Percentiles rank a stretch among this genome's conserved stretches.
Conservation (phyloP, 148 eudicot species). For the Hydrangea macrophylla region DNA sequence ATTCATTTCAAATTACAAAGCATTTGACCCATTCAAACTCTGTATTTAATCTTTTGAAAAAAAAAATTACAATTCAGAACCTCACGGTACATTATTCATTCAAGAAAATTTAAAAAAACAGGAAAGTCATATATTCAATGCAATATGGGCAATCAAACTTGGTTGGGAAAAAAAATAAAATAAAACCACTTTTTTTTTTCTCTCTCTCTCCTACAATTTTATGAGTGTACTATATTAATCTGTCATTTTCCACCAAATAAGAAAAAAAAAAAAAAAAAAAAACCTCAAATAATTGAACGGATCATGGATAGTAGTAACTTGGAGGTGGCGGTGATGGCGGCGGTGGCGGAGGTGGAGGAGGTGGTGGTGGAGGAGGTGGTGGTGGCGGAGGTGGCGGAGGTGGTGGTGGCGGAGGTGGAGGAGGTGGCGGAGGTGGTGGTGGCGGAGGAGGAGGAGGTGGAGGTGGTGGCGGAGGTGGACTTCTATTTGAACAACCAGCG, state of each 20-base stretch:
- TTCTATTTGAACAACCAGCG: slow-evolving; percentile 27
- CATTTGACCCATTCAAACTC: no score
- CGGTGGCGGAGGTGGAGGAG: slow-evolving; percentile 3
- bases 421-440: not conserved
- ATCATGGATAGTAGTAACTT: slow-evolving; percentile 2
- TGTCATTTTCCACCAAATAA: not conserved
- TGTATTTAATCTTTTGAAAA: no score
- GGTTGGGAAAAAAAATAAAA: not conserved
- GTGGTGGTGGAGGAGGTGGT: slow-evolving; percentile 2
- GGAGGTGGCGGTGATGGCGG: not conserved
- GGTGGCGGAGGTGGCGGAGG: no score
- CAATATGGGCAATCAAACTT: not conserved
- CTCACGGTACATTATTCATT: no score
- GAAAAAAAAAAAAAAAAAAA: not conserved
- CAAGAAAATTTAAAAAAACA: no score
- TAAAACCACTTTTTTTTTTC: no score
- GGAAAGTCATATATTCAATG: not conserved
- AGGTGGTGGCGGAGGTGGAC: slow-evolving; percentile 22
- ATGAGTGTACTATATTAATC: no score
- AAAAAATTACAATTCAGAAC: no score
- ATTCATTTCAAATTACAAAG: no score
- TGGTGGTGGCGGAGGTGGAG: not conserved
- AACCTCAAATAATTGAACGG: not conserved
- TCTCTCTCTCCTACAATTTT: no score
- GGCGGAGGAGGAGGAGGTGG: not conserved